A percentile compares a stretch with the other conserved stretches of the same genome.
phyloP scores from a whole-genome alignment of 257 asterid genomes.

The Rhazya stricta region DNA sequence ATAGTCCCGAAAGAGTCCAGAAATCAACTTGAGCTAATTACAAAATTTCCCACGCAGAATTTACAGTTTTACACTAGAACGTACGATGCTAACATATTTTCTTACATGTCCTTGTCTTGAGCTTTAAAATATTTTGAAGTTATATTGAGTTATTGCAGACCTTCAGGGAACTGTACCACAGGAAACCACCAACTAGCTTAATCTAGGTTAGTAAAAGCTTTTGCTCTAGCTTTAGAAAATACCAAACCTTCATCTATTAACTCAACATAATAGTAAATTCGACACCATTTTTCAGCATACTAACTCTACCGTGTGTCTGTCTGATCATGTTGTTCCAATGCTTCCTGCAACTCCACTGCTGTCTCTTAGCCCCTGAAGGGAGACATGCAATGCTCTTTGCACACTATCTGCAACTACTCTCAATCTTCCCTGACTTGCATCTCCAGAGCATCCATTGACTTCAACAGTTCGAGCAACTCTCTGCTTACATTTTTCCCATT shows the following conservation, averaged over 20 bases:
- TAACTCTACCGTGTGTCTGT: neutral
- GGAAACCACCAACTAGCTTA: constrained; percentile 17
- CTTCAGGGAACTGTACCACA: constrained; percentile 30
- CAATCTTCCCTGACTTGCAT: constrained; percentile 77
- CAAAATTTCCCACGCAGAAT: constrained; percentile 10
- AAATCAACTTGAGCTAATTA: neutral
- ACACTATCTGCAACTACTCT: constrained; percentile 79
- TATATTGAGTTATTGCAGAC: constrained; percentile 11
- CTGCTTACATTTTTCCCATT: constrained; percentile 92
- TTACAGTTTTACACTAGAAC: neutral
- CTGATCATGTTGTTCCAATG: constrained; percentile 26
- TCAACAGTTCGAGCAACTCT: constrained; percentile 68
- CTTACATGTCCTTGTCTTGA: neutral
- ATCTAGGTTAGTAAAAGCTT: constrained; percentile 11
- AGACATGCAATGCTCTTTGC: constrained; percentile 70
- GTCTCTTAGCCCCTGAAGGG: constrained; percentile 89
- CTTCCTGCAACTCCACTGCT: constrained; percentile 37
- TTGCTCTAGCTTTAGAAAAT: neutral
- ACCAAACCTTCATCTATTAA: neutral
- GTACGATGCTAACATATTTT: neutral
- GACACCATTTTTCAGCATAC: neutral
- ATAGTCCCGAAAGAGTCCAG: neutral
- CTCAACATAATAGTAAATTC: neutral
- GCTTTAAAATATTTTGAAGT: neutral
- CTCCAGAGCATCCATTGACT: constrained; percentile 61